These are phyloP conservation scores for Alnus glutinosa DNA, from an alignment of 306 rosid genomes.

Conservation along the genomic window DNA sequence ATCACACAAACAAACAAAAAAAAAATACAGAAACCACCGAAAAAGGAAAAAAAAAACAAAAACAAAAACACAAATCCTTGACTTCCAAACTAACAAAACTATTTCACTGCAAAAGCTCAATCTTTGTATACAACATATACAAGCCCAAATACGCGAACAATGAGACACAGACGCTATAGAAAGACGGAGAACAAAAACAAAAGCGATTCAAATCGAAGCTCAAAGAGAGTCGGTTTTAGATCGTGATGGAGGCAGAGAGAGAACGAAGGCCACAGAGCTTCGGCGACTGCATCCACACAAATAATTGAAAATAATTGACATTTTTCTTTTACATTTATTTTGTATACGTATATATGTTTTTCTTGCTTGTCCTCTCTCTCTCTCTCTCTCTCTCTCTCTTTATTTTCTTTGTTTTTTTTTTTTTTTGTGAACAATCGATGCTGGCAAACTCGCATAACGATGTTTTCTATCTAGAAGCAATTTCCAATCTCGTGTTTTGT, in stretches of 20 bases:
- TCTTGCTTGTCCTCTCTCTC: background rate
- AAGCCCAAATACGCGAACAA: conserved; percentile 23
- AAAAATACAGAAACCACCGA: conserved; percentile 9
- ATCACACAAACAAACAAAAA: conserved; percentile 4
- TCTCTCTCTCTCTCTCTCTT: background rate
- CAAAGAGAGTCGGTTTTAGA: conserved; percentile 32
- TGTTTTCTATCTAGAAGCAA: too few species aligned
- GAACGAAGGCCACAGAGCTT: conserved; percentile 45
- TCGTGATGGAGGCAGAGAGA: conserved; percentile 42
- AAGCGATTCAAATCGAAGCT: conserved; percentile 29
- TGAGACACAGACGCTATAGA: conserved; percentile 17
- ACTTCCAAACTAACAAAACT: conserved; percentile 39
- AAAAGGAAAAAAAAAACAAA: background rate
- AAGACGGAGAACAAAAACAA: background rate
- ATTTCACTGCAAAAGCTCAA: conserved; percentile 37
- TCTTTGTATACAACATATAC: conserved; percentile 26
- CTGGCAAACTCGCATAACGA: too few species aligned
- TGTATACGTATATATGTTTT: background rate
- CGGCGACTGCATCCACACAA: conserved; percentile 68
- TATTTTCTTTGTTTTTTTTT: background rate
- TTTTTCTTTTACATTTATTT: background rate
- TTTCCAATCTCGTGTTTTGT: too few species aligned
- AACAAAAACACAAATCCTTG: conserved; percentile 8
- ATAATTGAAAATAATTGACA: conserved; percentile 19
- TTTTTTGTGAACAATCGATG: background rate